Evolutionary conservation across 2,329 filamentous ascomycete species (phyloP).

Genomic region (Aspergillus sp.): DNA sequence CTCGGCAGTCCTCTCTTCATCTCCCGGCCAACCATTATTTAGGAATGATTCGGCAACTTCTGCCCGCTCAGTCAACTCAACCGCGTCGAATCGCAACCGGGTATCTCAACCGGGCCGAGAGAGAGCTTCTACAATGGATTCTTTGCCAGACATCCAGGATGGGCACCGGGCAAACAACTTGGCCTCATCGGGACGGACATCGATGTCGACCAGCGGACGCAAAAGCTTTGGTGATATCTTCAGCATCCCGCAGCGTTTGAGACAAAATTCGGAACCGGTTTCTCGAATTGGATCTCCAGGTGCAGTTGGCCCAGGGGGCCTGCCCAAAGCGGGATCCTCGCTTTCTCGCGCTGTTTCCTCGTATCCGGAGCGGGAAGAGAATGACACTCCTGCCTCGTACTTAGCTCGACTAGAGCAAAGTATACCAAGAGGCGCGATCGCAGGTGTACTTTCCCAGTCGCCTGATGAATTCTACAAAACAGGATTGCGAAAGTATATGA

Average conservation of each 20-base stretch:
- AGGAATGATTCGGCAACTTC: slow-evolving; percentile 60
- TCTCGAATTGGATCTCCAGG: slow-evolving; percentile 61
- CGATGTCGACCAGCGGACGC: slow-evolving; percentile 76
- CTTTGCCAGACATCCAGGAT: slow-evolving; percentile 66
- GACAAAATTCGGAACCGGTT: slow-evolving; percentile 72
- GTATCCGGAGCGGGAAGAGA: slow-evolving; percentile 75
- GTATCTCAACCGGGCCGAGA: slow-evolving; percentile 55
- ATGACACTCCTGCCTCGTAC: slow-evolving; percentile 87
- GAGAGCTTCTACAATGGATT: slow-evolving; percentile 86
- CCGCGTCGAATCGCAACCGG: slow-evolving; percentile 51
- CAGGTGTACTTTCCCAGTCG: slow-evolving; percentile 79
- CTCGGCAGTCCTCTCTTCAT: slow-evolving; percentile 45
- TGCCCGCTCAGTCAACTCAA: slow-evolving; percentile 60
- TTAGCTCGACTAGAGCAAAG: slow-evolving; percentile 76
- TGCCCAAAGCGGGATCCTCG: slow-evolving; percentile 58
- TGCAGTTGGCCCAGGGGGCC: slow-evolving; percentile 60
- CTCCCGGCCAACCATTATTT: slow-evolving; percentile 44
- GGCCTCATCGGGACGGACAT: slow-evolving; percentile 59
- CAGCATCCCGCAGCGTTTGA: slow-evolving; percentile 66
- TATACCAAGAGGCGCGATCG: slow-evolving; percentile 76
- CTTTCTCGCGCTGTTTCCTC: slow-evolving; percentile 43
- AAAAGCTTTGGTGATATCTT: slow-evolving; percentile 92
- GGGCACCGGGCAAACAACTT: slow-evolving; percentile 64
- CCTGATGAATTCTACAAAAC: slow-evolving; percentile 76
- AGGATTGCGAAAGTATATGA: slow-evolving; percentile 90